Percentiles rank a stretch among this genome's conserved stretches.
Conservation (phyloP, 768 basidiomycete genomes). For the Galerina marginata region DNA sequence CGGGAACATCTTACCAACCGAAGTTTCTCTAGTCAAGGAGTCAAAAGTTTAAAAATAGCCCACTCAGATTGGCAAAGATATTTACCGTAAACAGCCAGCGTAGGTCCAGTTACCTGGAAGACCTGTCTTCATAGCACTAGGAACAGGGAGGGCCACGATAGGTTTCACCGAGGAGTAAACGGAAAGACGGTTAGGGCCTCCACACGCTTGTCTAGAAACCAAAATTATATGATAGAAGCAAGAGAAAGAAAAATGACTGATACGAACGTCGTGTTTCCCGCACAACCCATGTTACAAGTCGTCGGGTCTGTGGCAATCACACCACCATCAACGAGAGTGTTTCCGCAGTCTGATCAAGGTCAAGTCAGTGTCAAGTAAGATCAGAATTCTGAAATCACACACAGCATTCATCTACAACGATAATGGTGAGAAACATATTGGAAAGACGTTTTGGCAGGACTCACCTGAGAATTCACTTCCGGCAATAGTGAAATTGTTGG, state of each 20-base stretch:
- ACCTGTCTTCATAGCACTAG: slow-evolving; percentile 54
- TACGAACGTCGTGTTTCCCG: slow-evolving; percentile 67
- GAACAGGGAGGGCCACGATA: slow-evolving; percentile 64
- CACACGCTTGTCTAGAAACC: slow-evolving; percentile 66
- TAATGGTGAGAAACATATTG: neutral
- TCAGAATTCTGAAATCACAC: slow-evolving; percentile 22
- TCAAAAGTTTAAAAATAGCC: neutral
- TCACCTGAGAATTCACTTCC: slow-evolving; percentile 70
- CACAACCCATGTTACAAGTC: slow-evolving; percentile 77
- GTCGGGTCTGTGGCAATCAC: slow-evolving; percentile 45
- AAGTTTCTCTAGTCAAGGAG: slow-evolving; percentile 51
- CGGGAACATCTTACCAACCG: slow-evolving; percentile 55
- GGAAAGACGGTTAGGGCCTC: slow-evolving; percentile 72
- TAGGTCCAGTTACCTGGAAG: slow-evolving; percentile 72
- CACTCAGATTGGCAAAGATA: slow-evolving; percentile 1
- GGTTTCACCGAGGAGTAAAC: slow-evolving; percentile 62
- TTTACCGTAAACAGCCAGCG: slow-evolving; percentile 70
- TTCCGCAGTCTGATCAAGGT: slow-evolving; percentile 64
- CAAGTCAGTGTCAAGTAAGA: neutral
- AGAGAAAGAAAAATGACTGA: neutral
- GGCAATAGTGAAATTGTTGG: slow-evolving; percentile 66
- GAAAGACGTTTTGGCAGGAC: slow-evolving; percentile 22
- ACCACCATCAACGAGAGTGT: slow-evolving; percentile 67
- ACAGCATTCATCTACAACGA: slow-evolving; percentile 49
- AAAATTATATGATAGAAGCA: slow-evolving; percentile 6